Base-by-base conservation (phyloP, 1,139 yeast genomes). In the Blastobotrys malaysiensis region DNA sequence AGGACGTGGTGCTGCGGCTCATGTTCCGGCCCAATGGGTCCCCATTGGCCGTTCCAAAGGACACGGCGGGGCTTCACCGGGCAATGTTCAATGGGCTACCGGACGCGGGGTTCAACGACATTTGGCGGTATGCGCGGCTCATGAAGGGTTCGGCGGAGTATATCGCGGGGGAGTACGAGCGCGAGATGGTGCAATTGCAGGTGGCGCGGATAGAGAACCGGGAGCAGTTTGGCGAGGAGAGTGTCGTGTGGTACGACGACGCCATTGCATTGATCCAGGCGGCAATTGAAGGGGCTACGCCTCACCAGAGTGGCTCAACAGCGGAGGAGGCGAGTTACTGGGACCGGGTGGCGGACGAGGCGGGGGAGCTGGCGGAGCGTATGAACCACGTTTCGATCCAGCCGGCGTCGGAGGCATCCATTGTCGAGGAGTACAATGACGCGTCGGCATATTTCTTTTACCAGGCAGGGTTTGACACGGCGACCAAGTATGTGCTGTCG, bases 391-490 rank as follows among this genome's bases (percentile, higher is more conserved):
- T 31, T 13, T 31, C 39, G 3, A 6, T n/a, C 9, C 24, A 20
- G 24, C n/a, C 46, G 24, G 16, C 22, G 1, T 1, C 24, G 2
- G 46, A 44, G 16, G 3, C 26, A 16, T 44, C 46, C 11, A 22
- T 44, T 16, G 46, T 20, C 26, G 16, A 44, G 6, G 24, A 36
- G 44, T 62, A 45, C 44, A 55, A 69, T 46, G 81, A 76, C 52
- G 54, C 67, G 0, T 69, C 68, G 51, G 78, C 83, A 45, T 80
- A 70, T 63, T 81, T 77, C 65, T 84, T 81, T 63, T 88, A 85
- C 66, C 91, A 89, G 65, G 84, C 96, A 0, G 83, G 85, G 0
- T 86, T 85, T 68, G 80, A 82, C 60, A 78, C 93, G 0, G 74
- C 82, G 3, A 78, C 85, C 5, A 79, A 81, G 27, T 89, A 74